Conservation (phyloP, 2,329 filamentous ascomycete genomes). For the Fusarium nematophilum region DNA sequence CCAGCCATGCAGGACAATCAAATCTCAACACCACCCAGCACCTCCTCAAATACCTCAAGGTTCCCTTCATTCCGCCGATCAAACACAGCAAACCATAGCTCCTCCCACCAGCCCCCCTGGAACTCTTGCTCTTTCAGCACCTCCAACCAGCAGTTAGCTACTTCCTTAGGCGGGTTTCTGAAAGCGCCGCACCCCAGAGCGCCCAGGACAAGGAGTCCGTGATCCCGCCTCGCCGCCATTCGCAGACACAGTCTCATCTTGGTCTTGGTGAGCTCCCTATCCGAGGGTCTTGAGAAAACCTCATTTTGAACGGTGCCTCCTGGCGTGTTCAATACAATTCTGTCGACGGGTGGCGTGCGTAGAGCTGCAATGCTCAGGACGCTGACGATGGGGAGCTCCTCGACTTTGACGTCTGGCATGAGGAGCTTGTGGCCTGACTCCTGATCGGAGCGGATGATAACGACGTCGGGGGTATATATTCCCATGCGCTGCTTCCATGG, state of each 20-base stretch:
- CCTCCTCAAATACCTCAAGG: slow-evolving; percentile 60
- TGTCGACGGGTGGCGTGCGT: slow-evolving; percentile 51
- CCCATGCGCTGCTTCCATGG: slow-evolving; percentile 62
- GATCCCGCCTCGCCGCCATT: slow-evolving; percentile 66
- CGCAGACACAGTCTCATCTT: slow-evolving; percentile 73
- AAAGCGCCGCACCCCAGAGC: slow-evolving; percentile 78
- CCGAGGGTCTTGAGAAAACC: slow-evolving; percentile 54
- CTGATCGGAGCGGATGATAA: slow-evolving; percentile 66
- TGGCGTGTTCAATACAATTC: slow-evolving; percentile 26
- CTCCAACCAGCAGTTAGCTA: slow-evolving; percentile 72
- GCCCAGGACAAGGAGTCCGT: slow-evolving; percentile 72
- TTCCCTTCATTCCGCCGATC: slow-evolving; percentile 60
- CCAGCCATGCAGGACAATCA: slow-evolving; percentile 17
- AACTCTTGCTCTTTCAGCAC: slow-evolving; percentile 72
- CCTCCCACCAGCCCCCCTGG: slow-evolving; percentile 70
- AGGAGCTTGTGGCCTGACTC: slow-evolving; percentile 60
- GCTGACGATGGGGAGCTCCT: slow-evolving; percentile 63
- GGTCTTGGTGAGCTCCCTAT: slow-evolving; percentile 66
- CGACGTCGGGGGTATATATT: slow-evolving; percentile 70
- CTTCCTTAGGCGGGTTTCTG: slow-evolving; percentile 68
- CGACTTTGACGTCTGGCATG: slow-evolving; percentile 44
- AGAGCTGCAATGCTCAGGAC: slow-evolving; percentile 71
- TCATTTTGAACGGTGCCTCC: slow-evolving; percentile 42
- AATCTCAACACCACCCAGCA: slow-evolving; percentile 52
- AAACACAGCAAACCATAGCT: slow-evolving; percentile 73